phyloP scores from a whole-genome alignment of 208 protist genomes.

The Trypanosoma rangeli region DNA sequence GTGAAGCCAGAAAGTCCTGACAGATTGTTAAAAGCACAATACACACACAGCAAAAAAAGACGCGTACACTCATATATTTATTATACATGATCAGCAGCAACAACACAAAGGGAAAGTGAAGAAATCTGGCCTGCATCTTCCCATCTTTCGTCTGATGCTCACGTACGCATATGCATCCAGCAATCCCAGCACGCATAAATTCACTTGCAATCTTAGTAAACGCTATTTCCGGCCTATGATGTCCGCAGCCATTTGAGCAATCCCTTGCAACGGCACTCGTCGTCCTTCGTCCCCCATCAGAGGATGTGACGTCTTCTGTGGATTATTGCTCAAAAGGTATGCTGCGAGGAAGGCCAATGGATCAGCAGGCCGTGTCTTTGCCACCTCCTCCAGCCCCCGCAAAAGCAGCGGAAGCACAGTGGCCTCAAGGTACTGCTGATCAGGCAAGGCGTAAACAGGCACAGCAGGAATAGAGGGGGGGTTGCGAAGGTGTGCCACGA shows the following conservation, averaged over 20 bases:
- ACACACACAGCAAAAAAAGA: too few relatives aligned
- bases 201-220: slow-evolving; percentile 1
- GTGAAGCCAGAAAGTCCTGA: neutral
- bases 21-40: neutral
- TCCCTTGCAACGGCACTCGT: slow-evolving; percentile 38
- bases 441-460: slow-evolving; percentile 70
- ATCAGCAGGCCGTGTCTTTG: slow-evolving; percentile 58
- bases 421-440: slow-evolving; percentile 74
- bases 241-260: slow-evolving; percentile 32
- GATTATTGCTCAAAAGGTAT: slow-evolving; percentile 85
- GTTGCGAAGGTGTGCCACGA: slow-evolving; percentile 25
- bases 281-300: slow-evolving; percentile 32
- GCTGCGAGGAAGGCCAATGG: slow-evolving; percentile 82
- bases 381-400: slow-evolving; percentile 76
- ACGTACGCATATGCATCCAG: neutral
- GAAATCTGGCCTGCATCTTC: neutral
- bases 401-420: slow-evolving; percentile 79
- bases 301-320: slow-evolving; percentile 44
- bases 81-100: slow-evolving; percentile 12
- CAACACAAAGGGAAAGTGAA: slow-evolving; percentile 7
- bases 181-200: neutral
- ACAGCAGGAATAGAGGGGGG: slow-evolving; percentile 20
- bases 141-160: neutral
- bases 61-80: neutral
- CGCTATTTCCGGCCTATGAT: slow-evolving; percentile 8